Conservation (phyloP, 345 rosid species). For the Angophora floribunda region DNA sequence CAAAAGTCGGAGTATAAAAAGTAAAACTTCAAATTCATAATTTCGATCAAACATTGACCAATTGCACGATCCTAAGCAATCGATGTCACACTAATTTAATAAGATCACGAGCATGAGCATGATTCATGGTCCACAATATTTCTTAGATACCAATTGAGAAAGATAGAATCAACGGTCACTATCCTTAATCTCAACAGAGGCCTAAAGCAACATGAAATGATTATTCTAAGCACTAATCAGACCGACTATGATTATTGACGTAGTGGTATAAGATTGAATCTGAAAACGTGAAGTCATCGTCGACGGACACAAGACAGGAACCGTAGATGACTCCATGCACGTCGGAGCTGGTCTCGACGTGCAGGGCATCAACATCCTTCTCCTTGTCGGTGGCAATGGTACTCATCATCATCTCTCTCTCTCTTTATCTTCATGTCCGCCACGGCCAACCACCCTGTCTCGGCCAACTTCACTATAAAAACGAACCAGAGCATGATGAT, state of each 20-base stretch:
- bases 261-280: not conserved
- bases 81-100: not conserved
- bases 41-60: not conserved
- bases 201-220: not conserved
- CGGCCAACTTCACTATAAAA: not conserved
- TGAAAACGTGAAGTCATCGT: not conserved
- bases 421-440: not conserved
- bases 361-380: not conserved
- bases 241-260: not conserved
- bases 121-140: not conserved
- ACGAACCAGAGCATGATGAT: not conserved
- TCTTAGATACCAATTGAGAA: not conserved
- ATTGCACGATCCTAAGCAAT: not conserved
- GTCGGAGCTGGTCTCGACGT: not conserved
- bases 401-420: not conserved
- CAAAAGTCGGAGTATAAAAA: not conserved
- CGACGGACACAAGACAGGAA: not conserved
- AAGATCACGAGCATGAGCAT: not conserved
- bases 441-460: not conserved
- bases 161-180: not conserved
- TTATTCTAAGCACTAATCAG: not conserved
- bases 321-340: not conserved
- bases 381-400: not conserved
- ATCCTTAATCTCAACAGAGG: not conserved
- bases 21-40: not conserved